Evolutionary conservation across 1,284 basidiomycete genomes (phyloP).

Genomic region (Pyrrhoderma noxium): DNA sequence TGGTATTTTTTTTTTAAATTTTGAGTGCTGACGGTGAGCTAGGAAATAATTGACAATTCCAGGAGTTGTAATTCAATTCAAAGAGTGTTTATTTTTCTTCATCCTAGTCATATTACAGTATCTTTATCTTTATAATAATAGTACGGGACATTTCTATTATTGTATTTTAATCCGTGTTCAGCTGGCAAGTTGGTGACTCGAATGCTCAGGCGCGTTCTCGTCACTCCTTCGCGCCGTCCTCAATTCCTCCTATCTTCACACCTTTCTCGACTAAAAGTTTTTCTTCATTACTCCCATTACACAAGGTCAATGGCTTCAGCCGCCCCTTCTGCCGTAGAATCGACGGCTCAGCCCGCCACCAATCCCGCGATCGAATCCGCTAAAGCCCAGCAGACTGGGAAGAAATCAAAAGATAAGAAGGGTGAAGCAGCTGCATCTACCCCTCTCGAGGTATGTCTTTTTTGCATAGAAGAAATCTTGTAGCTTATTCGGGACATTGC

Average conservation of each 20-base stretch:
- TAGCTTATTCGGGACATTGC: too few relatives aligned
- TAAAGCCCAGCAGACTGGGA: constrained; percentile 21
- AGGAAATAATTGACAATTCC: too few relatives aligned
- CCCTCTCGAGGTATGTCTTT: constrained; percentile 65
- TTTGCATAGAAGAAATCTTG: too few relatives aligned
- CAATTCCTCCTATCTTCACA: background rate
- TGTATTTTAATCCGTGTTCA: too few relatives aligned
- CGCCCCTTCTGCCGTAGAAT: constrained; percentile 26
- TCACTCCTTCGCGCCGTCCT: background rate
- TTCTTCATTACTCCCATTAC: background rate
- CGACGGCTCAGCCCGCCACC: constrained; percentile 34
- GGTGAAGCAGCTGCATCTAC: constrained; percentile 40
- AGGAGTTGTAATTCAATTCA: too few relatives aligned
- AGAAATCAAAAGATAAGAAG: constrained; percentile 47
- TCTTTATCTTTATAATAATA: too few relatives aligned
- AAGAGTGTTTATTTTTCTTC: too few relatives aligned
- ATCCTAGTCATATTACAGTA: too few relatives aligned
- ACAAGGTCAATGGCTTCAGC: constrained; percentile 2
- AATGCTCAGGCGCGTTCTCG: background rate
- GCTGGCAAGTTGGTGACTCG: background rate
- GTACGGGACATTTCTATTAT: too few relatives aligned
- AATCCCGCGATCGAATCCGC: constrained; percentile 28
- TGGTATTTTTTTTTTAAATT: too few relatives aligned
- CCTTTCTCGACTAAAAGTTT: background rate
- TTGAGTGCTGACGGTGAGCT: too few relatives aligned